Percentiles rank a stretch among this genome's conserved stretches.
phyloP scores from a whole-genome alignment of 148 eudicot genomes.

The Arctostaphylos glauca region DNA sequence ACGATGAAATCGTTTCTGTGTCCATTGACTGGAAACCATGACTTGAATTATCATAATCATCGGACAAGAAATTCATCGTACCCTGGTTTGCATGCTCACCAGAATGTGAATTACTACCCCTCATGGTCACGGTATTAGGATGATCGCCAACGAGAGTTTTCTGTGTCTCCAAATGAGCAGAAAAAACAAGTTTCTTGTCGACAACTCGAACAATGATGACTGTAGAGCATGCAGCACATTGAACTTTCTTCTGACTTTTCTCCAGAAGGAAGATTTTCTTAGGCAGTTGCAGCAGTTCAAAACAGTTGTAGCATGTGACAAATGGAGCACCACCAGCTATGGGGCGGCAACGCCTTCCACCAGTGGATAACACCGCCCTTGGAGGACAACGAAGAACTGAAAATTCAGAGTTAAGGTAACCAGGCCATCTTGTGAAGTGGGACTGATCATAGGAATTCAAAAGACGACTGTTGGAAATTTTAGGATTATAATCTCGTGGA shows the following conservation, averaged over 20 bases:
- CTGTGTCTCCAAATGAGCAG: constrained; percentile 33
- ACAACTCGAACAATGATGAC: constrained; percentile 45
- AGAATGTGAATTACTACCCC: constrained; percentile 21
- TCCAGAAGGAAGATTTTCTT: constrained; percentile 35
- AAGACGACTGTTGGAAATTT: constrained; percentile 24
- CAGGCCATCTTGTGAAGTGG: constrained; percentile 43
- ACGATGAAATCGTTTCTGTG: constrained; percentile 39
- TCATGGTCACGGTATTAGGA: constrained; percentile 19
- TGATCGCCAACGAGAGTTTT: constrained; percentile 29
- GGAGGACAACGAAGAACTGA: constrained; percentile 40
- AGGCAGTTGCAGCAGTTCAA: constrained; percentile 71
- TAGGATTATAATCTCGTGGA: constrained; percentile 39
- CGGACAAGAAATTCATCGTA: constrained; percentile 55
- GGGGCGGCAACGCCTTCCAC: constrained; percentile 51
- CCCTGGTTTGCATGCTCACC: constrained; percentile 35
- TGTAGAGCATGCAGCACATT: constrained; percentile 77
- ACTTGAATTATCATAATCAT: constrained; percentile 68
- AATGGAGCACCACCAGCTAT: constrained; percentile 89
- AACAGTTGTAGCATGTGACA: constrained; percentile 71
- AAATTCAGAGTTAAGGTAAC: constrained; percentile 45
- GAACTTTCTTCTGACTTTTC: constrained; percentile 52
- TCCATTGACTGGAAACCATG: constrained; percentile 82
- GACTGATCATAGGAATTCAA: constrained; percentile 37
- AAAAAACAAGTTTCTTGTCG: constrained; percentile 54
- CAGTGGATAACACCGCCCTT: constrained; percentile 38